Evolutionary conservation across 371 early-diverging fungal genomes (phyloP).

Genomic region (Smittium culicis): DNA sequence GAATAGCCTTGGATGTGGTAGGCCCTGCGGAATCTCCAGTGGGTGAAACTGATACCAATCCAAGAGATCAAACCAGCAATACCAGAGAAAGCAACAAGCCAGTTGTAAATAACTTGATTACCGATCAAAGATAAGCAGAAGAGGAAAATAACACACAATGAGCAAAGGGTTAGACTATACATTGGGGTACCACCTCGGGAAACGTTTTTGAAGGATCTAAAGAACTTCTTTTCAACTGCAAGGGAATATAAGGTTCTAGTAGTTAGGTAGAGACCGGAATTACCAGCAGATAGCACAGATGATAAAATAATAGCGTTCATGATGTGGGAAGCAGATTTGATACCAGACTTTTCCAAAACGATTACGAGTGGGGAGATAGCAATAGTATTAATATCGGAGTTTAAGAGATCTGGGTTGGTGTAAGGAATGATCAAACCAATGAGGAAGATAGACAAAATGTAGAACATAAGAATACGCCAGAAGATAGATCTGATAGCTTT

Average conservation of each 20-base stretch:
- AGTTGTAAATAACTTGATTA: constrained; percentile 43
- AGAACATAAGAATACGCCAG: constrained; percentile 48
- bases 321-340: constrained; percentile 41
- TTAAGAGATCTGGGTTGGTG: constrained; percentile 36
- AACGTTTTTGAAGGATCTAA: constrained; percentile 31
- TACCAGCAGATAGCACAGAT: constrained; percentile 47
- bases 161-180: constrained; percentile 11
- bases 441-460: constrained; percentile 44
- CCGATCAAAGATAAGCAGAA: constrained; percentile 13
- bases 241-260: constrained; percentile 43
- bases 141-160: constrained; percentile 8
- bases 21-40: constrained; percentile 61
- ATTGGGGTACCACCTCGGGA: constrained; percentile 34
- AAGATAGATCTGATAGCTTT: constrained; percentile 45
- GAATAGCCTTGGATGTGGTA: constrained; percentile 42
- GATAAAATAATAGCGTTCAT: constrained; percentile 49
- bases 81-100: constrained; percentile 54
- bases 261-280: constrained; percentile 45
- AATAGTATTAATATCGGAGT: constrained; percentile 28
- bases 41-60: constrained; percentile 49
- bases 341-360: constrained; percentile 47
- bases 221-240: constrained; percentile 51
- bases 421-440: constrained; percentile 50
- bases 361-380: constrained; percentile 49
- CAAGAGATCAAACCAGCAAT: constrained; percentile 59